These are phyloP conservation scores for Dysphania ambrosioides DNA, from an alignment of 148 eudicot genomes.

Conservation along the genomic window DNA sequence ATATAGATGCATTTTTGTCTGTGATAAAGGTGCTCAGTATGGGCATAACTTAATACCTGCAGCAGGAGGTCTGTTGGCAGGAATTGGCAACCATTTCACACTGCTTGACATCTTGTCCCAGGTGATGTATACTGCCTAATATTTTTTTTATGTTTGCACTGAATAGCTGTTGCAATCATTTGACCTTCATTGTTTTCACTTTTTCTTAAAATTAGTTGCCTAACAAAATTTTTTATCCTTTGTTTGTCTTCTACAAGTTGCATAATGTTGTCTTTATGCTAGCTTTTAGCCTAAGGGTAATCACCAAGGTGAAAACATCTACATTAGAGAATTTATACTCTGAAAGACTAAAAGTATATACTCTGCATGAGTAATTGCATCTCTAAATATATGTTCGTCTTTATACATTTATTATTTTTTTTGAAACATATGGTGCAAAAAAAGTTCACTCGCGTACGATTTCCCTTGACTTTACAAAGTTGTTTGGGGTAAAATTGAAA, in stretches of 20 bases:
- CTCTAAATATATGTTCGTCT: neutral
- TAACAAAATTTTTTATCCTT: neutral
- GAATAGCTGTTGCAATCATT: conserved; percentile 19
- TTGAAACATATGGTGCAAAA: no score
- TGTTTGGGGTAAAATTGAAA: no score
- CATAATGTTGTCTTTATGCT: no score
- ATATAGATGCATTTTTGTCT: neutral
- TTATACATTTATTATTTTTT: no score
- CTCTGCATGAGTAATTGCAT: no score
- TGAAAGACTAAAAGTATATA: no score
- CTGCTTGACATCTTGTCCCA: conserved; percentile 20
- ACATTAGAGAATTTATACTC: neutral
- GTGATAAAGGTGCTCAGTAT: conserved; percentile 5
- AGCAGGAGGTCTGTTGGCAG: conserved; percentile 20
- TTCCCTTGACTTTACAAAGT: no score
- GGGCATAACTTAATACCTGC: conserved; percentile 23
- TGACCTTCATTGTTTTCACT: neutral
- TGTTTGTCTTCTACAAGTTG: neutral
- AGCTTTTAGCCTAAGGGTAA: no score
- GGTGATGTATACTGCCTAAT: neutral
- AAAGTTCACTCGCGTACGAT: no score
- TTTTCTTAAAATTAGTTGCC: neutral
- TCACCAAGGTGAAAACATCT: neutral
- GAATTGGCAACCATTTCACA: conserved; percentile 25
- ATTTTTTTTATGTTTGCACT: neutral